phyloP scores from a whole-genome alignment of 2,329 filamentous ascomycete species.

The Cladosporium sp. region DNA sequence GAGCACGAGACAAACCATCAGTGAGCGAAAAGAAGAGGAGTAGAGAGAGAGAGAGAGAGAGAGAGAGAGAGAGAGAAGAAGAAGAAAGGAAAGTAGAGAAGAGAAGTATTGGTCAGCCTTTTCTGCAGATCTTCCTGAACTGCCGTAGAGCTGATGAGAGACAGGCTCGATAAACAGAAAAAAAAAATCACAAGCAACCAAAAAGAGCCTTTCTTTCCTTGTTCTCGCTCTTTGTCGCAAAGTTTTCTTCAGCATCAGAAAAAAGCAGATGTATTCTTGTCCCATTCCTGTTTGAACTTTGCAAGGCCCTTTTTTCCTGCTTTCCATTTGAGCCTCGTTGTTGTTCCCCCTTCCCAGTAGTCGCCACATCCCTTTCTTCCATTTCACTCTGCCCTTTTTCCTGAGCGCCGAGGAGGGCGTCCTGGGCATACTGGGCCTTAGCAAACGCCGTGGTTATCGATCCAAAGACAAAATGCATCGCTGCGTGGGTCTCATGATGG shows the following conservation, averaged over 20 bases:
- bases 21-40: not conserved
- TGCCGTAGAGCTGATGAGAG: not conserved
- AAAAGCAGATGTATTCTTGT: conserved; percentile 21
- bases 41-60: too few relatives aligned
- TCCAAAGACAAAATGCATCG: conserved; percentile 23
- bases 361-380: conserved; percentile 3
- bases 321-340: not conserved
- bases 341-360: not conserved
- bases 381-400: conserved; percentile 12
- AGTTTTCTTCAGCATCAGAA: conserved; percentile 1
- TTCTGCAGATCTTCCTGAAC: not conserved
- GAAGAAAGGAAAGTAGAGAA: not conserved
- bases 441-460: conserved; percentile 21
- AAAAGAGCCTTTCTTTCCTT: not conserved
- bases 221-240: conserved; percentile 14
- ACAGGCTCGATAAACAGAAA: not conserved
- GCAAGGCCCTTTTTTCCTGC: not conserved
- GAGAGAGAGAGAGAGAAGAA: too few relatives aligned
- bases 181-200: not conserved
- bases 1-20: not conserved
- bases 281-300: conserved; percentile 18
- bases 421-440: conserved; percentile 15
- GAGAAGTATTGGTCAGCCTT: not conserved
- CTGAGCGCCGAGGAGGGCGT: conserved; percentile 7
- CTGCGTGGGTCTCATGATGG: conserved; percentile 21